Evolutionary conservation across 2,329 filamentous ascomycete genomes (phyloP), one percentile per base, ranked within the genome.

Genomic region (Thelonectria rubi): DNA sequence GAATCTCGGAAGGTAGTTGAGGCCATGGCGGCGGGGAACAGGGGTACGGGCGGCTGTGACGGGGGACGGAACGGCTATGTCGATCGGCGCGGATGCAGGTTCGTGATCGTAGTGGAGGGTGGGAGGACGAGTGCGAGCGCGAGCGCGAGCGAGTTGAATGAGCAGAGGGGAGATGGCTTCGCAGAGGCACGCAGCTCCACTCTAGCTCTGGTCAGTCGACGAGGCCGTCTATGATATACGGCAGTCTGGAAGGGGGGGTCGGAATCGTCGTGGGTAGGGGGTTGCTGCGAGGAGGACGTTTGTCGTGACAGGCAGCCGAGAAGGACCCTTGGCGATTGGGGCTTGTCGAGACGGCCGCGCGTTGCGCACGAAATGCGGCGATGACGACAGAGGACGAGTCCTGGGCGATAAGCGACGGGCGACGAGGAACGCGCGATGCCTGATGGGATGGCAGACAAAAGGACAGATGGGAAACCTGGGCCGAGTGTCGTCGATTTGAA

Each of bases 1-100:
- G 92, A 96, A 79, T 97, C 93, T 76, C 94, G 88, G 78, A 99
- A 98, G 48, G 92, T 92, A 69, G 88, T 84, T 68, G 93, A 94
- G 64, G 94, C 91, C 94, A 97, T 97, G 65, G 57, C 58, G 61
- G 52, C 55, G 57, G 58, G 55, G 56, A 57, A 58, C 60, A 66
- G 60, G 62, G 65, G 64, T 56, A 42, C 60, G 63, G 70, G 58
- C 62, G 62, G 65, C 60, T 60, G 66, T 56, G 55, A 66, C 46
- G 58, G 60, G 63, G 65, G 58, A 66, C 66, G 65, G 63, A 65
- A 55, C 69, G 70, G 70, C 58, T 63, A 65, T 39, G 70, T 72
- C 61, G 69, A 71, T 71, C 69, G 66, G 45, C 32, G 50, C 49
- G 49, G 49, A 56, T 53, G 65, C 66, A 62, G 50, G 63, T 63